A percentile compares a stretch with the other conserved stretches of the same genome.
Evolutionary conservation across 306 rosid genomes (phyloP).

Genomic region (Cicer bijugum): DNA sequence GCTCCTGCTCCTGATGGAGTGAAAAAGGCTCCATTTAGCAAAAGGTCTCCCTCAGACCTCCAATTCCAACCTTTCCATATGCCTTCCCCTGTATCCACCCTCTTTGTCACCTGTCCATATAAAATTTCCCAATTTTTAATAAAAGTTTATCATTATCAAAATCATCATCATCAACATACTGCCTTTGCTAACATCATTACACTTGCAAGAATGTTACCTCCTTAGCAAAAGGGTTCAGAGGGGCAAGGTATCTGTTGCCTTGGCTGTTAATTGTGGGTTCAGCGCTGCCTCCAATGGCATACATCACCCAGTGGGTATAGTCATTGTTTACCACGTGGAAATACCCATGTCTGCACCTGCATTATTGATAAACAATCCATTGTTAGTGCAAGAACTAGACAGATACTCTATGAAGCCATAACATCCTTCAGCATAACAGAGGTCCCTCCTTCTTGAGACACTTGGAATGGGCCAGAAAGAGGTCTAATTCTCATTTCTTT

Average conservation of each 20-base stretch:
- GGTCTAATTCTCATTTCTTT: neutral
- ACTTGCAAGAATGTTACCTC: slow-evolving; percentile 59
- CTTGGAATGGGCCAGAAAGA: neutral
- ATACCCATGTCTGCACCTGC: slow-evolving; percentile 97
- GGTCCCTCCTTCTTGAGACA: neutral
- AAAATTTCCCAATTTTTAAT: slow-evolving; percentile 21
- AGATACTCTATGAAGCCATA: neutral
- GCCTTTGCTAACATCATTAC: neutral
- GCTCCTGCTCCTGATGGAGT: slow-evolving; percentile 85
- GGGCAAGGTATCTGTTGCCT: slow-evolving; percentile 97
- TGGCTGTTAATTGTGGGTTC: slow-evolving; percentile 96
- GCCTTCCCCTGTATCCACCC: slow-evolving; percentile 54
- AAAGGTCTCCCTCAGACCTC: slow-evolving; percentile 94
- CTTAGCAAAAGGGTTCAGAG: slow-evolving; percentile 72
- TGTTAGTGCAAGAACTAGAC: slow-evolving; percentile 25
- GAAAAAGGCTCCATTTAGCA: slow-evolving; percentile 92
- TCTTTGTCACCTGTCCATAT: slow-evolving; percentile 79
- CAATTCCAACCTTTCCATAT: slow-evolving; percentile 91
- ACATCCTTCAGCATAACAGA: neutral
- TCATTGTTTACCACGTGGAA: slow-evolving; percentile 98
- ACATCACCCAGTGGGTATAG: slow-evolving; percentile 98
- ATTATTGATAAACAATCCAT: slow-evolving; percentile 35
- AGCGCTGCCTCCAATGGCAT: slow-evolving; percentile 99
- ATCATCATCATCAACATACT: neutral
- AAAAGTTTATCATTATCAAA: neutral